Evolutionary conservation across 2,329 filamentous ascomycete species (phyloP), one percentile per base, ranked within the genome.

Genomic region (Xylaria hypoxylon): DNA sequence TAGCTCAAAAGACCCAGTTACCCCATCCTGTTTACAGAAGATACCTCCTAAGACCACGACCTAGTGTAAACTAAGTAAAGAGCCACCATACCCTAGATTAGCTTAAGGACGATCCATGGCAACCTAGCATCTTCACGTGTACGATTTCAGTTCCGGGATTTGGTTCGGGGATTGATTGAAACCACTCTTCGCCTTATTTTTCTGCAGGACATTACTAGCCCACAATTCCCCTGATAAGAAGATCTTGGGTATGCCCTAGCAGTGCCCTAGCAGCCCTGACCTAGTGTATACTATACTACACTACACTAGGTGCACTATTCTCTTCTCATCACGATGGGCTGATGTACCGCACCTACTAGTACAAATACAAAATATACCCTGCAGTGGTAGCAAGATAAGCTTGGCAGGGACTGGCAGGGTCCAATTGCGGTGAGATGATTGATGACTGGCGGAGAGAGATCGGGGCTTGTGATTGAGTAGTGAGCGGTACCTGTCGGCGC

Each of bases 91-190:
- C 22, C 50, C 50, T 22, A 22, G 48, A 11, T 26, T 52, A 52
- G 58, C 24, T 45, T 47, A n/a, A 35, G 59, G 59, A 40, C 40
- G 59, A 61, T 61, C 59, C 26, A 19, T 45, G 11, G 17, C 19
- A 53, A 52, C 47, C 24, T 8, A 28, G 42, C 40, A 53, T 50
- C 51, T 62, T 53, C 33, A 42, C 35, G 35, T 55, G 35, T 56
- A 45, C n/a, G n/a, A n/a, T 50, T 62, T 50, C 55, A 53, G 62
- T 50, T 50, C 33, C 66, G 66, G 66, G 66, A 68, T 66, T 65
- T 68, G 66, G 22, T 66, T 66, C 66, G 66, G 66, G 53, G 33
- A 59, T 62, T 66, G 47, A 60, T 57, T 51, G 56, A 63, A 55
- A 62, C 40, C 47, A 35, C 24, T 59, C 50, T 28, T 63, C 35